Percentiles rank a stretch among this genome's conserved stretches.
Conservation (phyloP, 1,139 yeast species). For the Yarrowia galli region DNA sequence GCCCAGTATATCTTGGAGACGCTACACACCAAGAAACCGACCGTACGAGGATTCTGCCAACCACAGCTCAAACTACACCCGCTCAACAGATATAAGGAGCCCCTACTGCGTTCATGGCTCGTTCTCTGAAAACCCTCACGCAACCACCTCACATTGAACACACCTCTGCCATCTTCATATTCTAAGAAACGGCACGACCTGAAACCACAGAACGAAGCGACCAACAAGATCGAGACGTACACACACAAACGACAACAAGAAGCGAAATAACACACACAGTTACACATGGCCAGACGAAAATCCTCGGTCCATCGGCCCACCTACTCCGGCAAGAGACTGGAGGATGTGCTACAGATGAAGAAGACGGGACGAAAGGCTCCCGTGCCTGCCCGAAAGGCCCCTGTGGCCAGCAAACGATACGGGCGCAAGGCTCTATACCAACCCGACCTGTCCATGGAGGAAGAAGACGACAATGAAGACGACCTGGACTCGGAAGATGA, state of each 20-base stretch:
- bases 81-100: constrained; percentile 18
- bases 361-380: constrained; percentile 36
- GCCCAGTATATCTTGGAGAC: constrained; percentile 15
- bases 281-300: constrained; percentile 36
- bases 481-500: constrained; percentile 40
- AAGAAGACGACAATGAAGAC: constrained; percentile 39
- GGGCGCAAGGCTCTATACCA: constrained; percentile 34
- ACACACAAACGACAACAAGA: neutral
- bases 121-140: constrained; percentile 16
- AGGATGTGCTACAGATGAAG: constrained; percentile 38
- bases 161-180: constrained; percentile 34
- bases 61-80: neutral
- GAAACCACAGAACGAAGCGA: neutral
- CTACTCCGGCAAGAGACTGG: constrained; percentile 35
- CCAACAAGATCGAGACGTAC: neutral
- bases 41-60: neutral
- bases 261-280: no score
- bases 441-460: constrained; percentile 35
- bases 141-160: constrained; percentile 19
- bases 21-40: neutral
- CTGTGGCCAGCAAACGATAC: constrained; percentile 25
- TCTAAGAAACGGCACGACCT: constrained; percentile 24
- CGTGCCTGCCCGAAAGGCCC: constrained; percentile 27
- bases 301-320: constrained; percentile 38
- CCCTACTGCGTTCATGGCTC: constrained; percentile 37